phyloP scores from a whole-genome alignment of 352 stramenopile species.

The Pythium volutum region DNA sequence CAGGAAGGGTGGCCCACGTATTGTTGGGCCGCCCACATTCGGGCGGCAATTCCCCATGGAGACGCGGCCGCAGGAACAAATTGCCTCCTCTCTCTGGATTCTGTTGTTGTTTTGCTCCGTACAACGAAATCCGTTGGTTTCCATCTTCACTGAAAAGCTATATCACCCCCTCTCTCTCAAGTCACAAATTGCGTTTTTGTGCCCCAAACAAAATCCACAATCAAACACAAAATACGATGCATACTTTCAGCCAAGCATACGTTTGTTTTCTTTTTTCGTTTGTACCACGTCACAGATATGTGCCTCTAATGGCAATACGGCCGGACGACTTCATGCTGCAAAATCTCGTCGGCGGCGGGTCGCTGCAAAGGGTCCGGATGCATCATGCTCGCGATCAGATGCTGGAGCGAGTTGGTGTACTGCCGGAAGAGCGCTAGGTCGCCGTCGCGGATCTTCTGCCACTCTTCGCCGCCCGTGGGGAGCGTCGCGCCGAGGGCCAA shows the following conservation, averaged over 20 bases:
- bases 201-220: too few relatives aligned
- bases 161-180: too few relatives aligned
- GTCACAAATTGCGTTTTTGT: too few relatives aligned
- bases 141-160: too few relatives aligned
- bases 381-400: conserved; percentile 86
- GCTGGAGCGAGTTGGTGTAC: conserved; percentile 86
- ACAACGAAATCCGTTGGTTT: too few relatives aligned
- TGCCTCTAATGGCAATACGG: conserved; percentile 34
- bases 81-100: too few relatives aligned
- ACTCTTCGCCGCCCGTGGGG: conserved; percentile 72
- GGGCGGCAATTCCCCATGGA: too few relatives aligned
- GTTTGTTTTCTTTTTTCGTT: background rate
- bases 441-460: conserved; percentile 84
- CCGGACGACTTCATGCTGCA: conserved; percentile 80
- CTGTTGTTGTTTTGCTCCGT: too few relatives aligned
- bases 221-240: too few relatives aligned
- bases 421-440: conserved; percentile 81
- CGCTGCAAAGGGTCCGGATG: conserved; percentile 81
- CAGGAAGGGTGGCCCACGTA: too few relatives aligned
- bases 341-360: conserved; percentile 75
- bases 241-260: conserved; percentile 3
- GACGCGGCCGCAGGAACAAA: too few relatives aligned
- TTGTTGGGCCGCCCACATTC: too few relatives aligned
- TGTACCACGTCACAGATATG: background rate
- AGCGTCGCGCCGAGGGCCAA: conserved; percentile 66